phyloP scores from a whole-genome alignment of 257 asterid genomes.

The Fraxinus americana region DNA sequence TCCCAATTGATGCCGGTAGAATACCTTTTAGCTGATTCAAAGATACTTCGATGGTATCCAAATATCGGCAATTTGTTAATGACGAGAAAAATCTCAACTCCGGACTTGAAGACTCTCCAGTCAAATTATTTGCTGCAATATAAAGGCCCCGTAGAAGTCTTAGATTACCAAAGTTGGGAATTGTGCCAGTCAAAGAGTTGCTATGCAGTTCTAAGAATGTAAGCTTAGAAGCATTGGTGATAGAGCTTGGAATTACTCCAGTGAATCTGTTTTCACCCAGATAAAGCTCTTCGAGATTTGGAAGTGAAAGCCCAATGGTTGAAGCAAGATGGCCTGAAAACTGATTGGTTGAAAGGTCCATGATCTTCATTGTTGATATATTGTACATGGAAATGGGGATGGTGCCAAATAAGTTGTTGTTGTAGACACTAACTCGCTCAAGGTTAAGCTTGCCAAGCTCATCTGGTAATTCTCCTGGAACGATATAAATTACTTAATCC shows the following conservation, averaged over 20 bases:
- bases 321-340: constrained; percentile 48
- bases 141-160: constrained; percentile 27
- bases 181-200: constrained; percentile 39
- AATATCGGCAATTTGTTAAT: constrained; percentile 42
- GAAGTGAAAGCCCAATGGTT: constrained; percentile 32
- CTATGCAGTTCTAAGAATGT: background rate
- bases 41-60: constrained; percentile 23
- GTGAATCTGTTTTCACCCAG: constrained; percentile 32
- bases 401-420: constrained; percentile 3
- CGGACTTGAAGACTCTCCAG: constrained; percentile 29
- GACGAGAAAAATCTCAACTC: constrained; percentile 36
- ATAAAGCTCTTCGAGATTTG: constrained; percentile 29
- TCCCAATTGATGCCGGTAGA: constrained; percentile 53
- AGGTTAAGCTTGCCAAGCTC: constrained; percentile 30
- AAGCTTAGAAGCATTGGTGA: constrained; percentile 54
- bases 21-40: constrained; percentile 45
- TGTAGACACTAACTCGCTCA: background rate
- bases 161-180: constrained; percentile 44
- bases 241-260: constrained; percentile 48
- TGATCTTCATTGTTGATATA: constrained; percentile 14
- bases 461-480: constrained; percentile 33
- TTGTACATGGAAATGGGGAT: constrained; percentile 20
- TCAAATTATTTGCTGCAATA: constrained; percentile 41
- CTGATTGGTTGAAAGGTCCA: constrained; percentile 24
- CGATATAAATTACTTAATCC: background rate